phyloP scores from a whole-genome alignment of 495 filamentous ascomycete genomes.

The Aspergillus kassunensis region DNA sequence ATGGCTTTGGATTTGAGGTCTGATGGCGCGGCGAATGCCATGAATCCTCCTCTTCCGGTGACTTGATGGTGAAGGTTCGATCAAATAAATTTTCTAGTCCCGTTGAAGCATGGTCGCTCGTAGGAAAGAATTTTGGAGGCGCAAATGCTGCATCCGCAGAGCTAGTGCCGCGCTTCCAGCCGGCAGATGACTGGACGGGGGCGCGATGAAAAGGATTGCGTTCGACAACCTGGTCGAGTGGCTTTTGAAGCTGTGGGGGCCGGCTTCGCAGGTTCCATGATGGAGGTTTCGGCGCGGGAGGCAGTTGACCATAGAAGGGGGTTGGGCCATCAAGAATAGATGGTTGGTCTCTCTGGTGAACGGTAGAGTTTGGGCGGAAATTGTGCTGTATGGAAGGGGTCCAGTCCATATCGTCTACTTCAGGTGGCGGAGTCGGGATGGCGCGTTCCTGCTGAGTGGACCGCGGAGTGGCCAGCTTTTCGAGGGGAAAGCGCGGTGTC shows the following conservation, averaged over 20 bases:
- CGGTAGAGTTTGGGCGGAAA: constrained; percentile 37
- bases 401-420: constrained; percentile 74
- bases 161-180: constrained; percentile 19
- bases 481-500: constrained; percentile 37
- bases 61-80: constrained; percentile 39
- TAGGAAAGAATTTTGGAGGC: constrained; percentile 49
- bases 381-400: constrained; percentile 57
- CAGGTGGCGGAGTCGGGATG: constrained; percentile 36
- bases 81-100: constrained; percentile 48
- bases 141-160: constrained; percentile 37
- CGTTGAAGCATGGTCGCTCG: constrained; percentile 41
- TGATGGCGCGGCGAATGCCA: constrained; percentile 19
- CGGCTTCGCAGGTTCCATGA: constrained; percentile 62
- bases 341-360: constrained; percentile 24
- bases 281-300: constrained; percentile 60
- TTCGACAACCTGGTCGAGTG: constrained; percentile 32
- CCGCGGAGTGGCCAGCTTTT: constrained; percentile 32
- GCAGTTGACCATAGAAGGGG: constrained; percentile 60
- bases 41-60: constrained; percentile 32
- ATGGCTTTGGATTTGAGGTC: constrained; percentile 4
- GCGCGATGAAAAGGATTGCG: constrained; percentile 37
- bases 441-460: constrained; percentile 23
- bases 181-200: constrained; percentile 17
- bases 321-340: constrained; percentile 42
- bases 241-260: constrained; percentile 29